Evolutionary conservation across 2,329 filamentous ascomycete species (phyloP), one percentile per base, ranked within the genome.

Genomic region (Colletotrichum australisinense): DNA sequence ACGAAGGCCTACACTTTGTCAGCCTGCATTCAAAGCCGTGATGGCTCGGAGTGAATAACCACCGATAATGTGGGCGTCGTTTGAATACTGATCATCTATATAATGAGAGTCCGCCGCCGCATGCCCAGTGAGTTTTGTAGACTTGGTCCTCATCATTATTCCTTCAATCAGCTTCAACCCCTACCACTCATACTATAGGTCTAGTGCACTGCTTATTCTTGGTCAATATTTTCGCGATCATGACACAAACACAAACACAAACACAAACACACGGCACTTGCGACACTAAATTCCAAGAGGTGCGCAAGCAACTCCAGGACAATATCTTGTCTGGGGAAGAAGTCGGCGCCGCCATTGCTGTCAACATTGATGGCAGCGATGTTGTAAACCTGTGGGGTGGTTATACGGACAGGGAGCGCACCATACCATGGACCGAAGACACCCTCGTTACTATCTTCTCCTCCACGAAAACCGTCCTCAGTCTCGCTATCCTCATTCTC

Each of bases 381-480:
- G 83, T 85, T 16, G 76, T 87, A 24, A 84, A 87, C 70, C 75
- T 87, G n/a, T 87, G 83, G 84, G 85, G 83, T 16, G 86, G 85
- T 2, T 78, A 81, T 65, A 69, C 76, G 9, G 82, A 84, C 67
- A 58, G 72, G 9, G 77, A 72, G 1, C 76, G 76, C 1, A 81
- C 76, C 1, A 65, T 74, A 2, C 77, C 78, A 3, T 87, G 85
- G 85, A 72, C 76, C 5, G 63, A 79, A 56, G 78, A 86, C 72
- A 87, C 84, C 11, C 79, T 86, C 49, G 72, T 76, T 19, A 80
- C 79, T 38, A 79, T 86, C 24, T 86, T 80, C 77, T 87, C 85
- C 2, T 78, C 76, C 7, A 83, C 82, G 19, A 87, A 87, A 73
- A 79, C 76, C 0, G 73, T 86, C 49, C 79, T 78, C 11, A 79